Percentiles rank a stretch among this genome's conserved stretches.
These are phyloP conservation scores for Aspergillus funiculosus DNA, from an alignment of 495 filamentous ascomycete genomes.

Conservation along the genomic window DNA sequence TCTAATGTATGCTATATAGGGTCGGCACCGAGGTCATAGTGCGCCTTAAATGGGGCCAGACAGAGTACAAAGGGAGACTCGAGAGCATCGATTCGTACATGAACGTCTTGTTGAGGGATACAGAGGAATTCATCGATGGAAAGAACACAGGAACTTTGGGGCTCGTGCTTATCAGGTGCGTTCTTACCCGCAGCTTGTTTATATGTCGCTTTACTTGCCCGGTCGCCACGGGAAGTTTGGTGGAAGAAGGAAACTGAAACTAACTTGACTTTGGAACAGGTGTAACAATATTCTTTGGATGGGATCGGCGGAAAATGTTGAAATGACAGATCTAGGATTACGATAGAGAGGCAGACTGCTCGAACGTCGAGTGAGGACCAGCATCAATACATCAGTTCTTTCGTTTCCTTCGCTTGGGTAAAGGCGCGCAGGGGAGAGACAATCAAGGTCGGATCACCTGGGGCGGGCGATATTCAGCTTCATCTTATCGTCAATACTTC, in stretches of 20 bases:
- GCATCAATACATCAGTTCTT: conserved; percentile 5
- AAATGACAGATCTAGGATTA: conserved; percentile 49
- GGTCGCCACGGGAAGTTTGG: not conserved
- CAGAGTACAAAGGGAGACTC: conserved; percentile 89
- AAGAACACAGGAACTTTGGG: conserved; percentile 79
- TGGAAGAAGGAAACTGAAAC: not conserved
- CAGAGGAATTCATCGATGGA: conserved; percentile 87
- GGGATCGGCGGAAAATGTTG: conserved; percentile 53
- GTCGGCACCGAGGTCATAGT: conserved; percentile 87
- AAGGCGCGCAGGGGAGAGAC: conserved; percentile 4
- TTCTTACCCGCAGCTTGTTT: too few relatives aligned
- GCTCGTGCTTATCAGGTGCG: conserved; percentile 84
- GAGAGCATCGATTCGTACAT: conserved; percentile 96
- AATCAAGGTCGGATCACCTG: not conserved
- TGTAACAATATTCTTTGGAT: conserved; percentile 98
- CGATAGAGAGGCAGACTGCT: conserved; percentile 27
- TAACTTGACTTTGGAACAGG: conserved; percentile 33
- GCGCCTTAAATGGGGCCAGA: conserved; percentile 94
- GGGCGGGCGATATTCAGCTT: conserved; percentile 11
- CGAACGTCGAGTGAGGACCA: conserved; percentile 9
- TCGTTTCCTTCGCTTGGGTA: conserved; percentile 9
- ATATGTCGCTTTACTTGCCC: not conserved
- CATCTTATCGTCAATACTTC: conserved; percentile 13
- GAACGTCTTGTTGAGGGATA: conserved; percentile 87
- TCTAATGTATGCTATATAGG: conserved; percentile 34